A percentile compares a stretch with the other conserved stretches of the same genome.
These are phyloP conservation scores for Taphrina wiesneri DNA, from an alignment of 1,139 yeast species.

Conservation along the genomic window DNA sequence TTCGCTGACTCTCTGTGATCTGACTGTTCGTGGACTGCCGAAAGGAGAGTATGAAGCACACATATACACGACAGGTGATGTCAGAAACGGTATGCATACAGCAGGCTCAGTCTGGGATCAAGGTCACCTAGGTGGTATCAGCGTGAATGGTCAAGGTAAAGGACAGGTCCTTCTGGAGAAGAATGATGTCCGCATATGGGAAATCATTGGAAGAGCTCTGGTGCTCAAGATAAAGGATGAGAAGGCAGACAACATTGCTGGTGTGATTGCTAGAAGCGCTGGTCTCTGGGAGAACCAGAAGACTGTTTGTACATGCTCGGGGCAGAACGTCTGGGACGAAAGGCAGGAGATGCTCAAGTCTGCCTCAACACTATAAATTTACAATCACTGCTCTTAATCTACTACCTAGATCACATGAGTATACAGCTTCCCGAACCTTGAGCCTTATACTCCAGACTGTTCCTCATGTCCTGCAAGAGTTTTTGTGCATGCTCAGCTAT, in stretches of 20 bases:
- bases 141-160: slow-evolving; percentile 48
- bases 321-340: slow-evolving; percentile 95
- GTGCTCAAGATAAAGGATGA: slow-evolving; percentile 54
- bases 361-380: slow-evolving; percentile 48
- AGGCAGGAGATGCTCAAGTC: slow-evolving; percentile 54
- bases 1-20: slow-evolving; percentile 61
- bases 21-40: slow-evolving; percentile 69
- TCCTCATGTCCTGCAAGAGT: slow-evolving; percentile 12
- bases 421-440: not conserved
- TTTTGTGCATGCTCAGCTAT: slow-evolving; percentile 24
- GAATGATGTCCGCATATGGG: slow-evolving; percentile 58
- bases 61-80: slow-evolving; percentile 70
- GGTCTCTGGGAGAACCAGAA: slow-evolving; percentile 97
- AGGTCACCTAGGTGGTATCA: slow-evolving; percentile 46
- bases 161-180: slow-evolving; percentile 66
- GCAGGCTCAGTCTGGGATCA: slow-evolving; percentile 16
- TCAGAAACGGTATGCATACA: slow-evolving; percentile 69
- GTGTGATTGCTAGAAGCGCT: slow-evolving; percentile 93
- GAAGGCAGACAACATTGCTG: slow-evolving; percentile 51
- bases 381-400: no score
- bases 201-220: slow-evolving; percentile 78
- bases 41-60: slow-evolving; percentile 69
- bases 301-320: slow-evolving; percentile 89
- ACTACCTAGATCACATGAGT: not conserved
- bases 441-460: not conserved